These are phyloP conservation scores for Cyclostephanos tholiformis DNA, from an alignment of 108 stramenopile species.

Conservation along the genomic window DNA sequence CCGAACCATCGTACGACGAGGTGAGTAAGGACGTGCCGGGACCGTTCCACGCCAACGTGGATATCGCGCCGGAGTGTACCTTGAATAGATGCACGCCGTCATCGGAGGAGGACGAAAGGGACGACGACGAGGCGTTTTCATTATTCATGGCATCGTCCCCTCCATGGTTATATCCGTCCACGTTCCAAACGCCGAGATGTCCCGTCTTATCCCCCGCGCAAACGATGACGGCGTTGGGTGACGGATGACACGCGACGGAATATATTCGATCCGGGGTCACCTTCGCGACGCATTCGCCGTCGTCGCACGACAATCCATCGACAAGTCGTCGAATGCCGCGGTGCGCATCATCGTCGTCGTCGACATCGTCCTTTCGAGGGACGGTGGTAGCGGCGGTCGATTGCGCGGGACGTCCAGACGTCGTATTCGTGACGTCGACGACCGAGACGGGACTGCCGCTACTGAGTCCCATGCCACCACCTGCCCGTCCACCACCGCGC, in stretches of 20 bases:
- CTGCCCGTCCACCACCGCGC: too few relatives aligned
- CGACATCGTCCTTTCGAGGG: constrained; percentile 4
- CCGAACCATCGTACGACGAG: constrained; percentile 77
- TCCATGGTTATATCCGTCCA: constrained; percentile 42
- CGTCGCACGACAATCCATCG: constrained; percentile 59
- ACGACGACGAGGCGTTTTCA: too few relatives aligned
- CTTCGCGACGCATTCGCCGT: constrained; percentile 65
- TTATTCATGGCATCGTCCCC: constrained; percentile 12
- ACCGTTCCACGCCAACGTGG: constrained; percentile 59
- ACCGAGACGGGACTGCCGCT: constrained; percentile 37
- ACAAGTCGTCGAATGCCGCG: constrained; percentile 11
- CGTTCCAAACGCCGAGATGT: constrained; percentile 79
- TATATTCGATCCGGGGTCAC: constrained; percentile 82
- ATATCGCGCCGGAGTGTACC: constrained; percentile 61
- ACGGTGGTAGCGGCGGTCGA: not conserved
- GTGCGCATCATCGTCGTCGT: too few relatives aligned
- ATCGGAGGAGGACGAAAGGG: too few relatives aligned
- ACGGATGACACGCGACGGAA: constrained; percentile 70
- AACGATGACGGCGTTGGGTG: constrained; percentile 54
- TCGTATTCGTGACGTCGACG: too few relatives aligned
- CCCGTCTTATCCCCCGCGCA: constrained; percentile 78
- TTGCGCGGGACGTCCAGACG: not conserved
- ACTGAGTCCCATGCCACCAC: not conserved
- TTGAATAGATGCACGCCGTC: constrained; percentile 69
- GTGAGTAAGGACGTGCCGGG: constrained; percentile 57